These are phyloP conservation scores for Grosmannia huntii DNA, from an alignment of 2,329 filamentous ascomycete species.

Conservation along the genomic window DNA sequence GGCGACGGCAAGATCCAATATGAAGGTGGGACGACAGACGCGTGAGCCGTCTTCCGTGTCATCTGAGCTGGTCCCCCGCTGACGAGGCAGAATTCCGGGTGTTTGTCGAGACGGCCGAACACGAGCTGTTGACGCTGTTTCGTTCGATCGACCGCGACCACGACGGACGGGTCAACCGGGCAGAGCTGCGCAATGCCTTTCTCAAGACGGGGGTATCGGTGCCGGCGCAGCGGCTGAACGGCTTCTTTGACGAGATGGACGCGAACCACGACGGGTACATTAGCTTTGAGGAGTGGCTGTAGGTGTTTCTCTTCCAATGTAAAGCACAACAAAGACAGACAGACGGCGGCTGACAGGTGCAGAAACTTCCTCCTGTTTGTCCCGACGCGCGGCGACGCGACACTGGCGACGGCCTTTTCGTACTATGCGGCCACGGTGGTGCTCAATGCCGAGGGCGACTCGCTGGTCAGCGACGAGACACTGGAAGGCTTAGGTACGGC, in stretches of 20 bases:
- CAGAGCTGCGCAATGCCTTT: constrained; percentile 73
- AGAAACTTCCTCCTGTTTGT: constrained; percentile 94
- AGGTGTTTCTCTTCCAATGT: constrained; percentile 22
- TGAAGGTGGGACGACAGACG: constrained; percentile 42
- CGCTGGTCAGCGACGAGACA: constrained; percentile 78
- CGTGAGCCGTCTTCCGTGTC: neutral
- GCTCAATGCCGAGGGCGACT: constrained; percentile 88
- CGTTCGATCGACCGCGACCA: constrained; percentile 73
- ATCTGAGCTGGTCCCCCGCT: neutral
- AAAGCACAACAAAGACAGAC: no score
- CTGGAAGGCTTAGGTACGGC: constrained; percentile 89
- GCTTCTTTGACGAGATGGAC: constrained; percentile 86
- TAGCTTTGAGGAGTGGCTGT: constrained; percentile 95
- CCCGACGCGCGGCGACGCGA: constrained; percentile 49
- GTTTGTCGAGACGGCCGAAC: constrained; percentile 81
- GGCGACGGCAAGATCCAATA: constrained; percentile 85
- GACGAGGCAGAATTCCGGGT: constrained; percentile 61
- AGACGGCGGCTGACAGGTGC: constrained; percentile 3
- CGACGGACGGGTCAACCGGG: constrained; percentile 75
- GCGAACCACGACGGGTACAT: constrained; percentile 78
- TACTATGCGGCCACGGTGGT: constrained; percentile 86
- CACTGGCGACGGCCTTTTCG: constrained; percentile 70
- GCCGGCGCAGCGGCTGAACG: constrained; percentile 61
- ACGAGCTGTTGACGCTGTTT: constrained; percentile 71
- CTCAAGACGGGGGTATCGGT: constrained; percentile 65